These are phyloP conservation scores for Sclerotinia nivalis DNA, from an alignment of 2,329 filamentous ascomycete genomes.

Conservation along the genomic window DNA sequence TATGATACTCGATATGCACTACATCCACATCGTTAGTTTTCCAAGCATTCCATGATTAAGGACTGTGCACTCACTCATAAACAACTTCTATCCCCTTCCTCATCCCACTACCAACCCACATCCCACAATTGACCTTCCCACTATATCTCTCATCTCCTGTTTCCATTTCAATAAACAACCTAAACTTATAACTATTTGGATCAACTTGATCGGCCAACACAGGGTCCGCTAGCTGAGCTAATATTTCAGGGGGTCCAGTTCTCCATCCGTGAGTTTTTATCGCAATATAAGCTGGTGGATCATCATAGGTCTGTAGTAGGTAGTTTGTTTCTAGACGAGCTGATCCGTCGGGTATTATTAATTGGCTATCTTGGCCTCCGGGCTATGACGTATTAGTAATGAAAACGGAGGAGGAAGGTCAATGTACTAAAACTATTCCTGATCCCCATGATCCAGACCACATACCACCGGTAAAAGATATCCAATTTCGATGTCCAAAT, in stretches of 20 bases:
- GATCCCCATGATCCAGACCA: slow-evolving; percentile 54
- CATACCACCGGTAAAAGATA: slow-evolving; percentile 49
- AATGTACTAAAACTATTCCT: slow-evolving; percentile 46
- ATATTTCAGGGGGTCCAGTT: slow-evolving; percentile 48
- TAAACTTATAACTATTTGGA: slow-evolving; percentile 47
- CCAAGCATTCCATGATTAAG: neutral
- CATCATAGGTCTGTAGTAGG: slow-evolving; percentile 51
- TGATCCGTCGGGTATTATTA: slow-evolving; percentile 39
- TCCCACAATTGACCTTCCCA: slow-evolving; percentile 51
- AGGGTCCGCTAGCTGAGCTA: slow-evolving; percentile 36
- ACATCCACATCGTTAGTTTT: slow-evolving; percentile 12
- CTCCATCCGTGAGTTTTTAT: slow-evolving; percentile 52
- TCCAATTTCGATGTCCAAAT: slow-evolving; percentile 51
- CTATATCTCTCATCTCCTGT: slow-evolving; percentile 52
- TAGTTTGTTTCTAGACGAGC: slow-evolving; percentile 50
- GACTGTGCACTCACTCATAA: slow-evolving; percentile 46
- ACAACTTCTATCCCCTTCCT: slow-evolving; percentile 49
- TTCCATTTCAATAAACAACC: slow-evolving; percentile 52
- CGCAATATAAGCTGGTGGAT: slow-evolving; percentile 48
- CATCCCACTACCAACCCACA: slow-evolving; percentile 53
- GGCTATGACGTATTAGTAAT: slow-evolving; percentile 31
- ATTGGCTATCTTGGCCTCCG: slow-evolving; percentile 44
- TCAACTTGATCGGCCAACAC: slow-evolving; percentile 36
- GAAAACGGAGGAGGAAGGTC: neutral
- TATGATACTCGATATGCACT: slow-evolving; percentile 33